Evolutionary conservation across 23 red algal species (phyloP).

Genomic region (Gracilaria caudata): DNA sequence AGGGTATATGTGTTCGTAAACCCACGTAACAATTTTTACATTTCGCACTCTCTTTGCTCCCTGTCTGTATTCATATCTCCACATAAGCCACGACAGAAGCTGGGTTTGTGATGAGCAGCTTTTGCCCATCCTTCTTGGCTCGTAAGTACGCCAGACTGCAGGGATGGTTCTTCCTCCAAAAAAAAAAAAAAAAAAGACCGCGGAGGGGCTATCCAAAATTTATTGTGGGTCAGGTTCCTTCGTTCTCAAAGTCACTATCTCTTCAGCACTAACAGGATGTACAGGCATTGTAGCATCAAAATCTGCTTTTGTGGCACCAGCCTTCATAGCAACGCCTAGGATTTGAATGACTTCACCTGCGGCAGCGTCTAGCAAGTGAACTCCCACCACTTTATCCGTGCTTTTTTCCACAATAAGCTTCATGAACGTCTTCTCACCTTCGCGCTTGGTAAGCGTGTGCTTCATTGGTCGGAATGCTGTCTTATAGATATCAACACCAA

Average conservation of each 20-base stretch:
- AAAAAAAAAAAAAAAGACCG: no score
- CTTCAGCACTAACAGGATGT: conserved; percentile 94
- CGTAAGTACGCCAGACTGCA: no score
- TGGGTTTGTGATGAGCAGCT: no score
- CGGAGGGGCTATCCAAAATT: background rate
- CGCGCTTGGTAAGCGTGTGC: conserved; percentile 84
- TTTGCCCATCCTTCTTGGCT: no score
- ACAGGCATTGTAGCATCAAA: conserved; percentile 97
- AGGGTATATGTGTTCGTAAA: background rate
- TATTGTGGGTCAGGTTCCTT: conserved; percentile 57
- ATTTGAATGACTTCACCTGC: conserved; percentile 94
- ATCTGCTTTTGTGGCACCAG: conserved; percentile 91
- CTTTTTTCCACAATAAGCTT: conserved; percentile 91
- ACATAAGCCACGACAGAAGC: no score
- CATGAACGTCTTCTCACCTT: conserved; percentile 81
- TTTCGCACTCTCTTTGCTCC: no score
- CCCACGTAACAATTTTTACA: background rate
- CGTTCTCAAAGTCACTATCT: conserved; percentile 91
- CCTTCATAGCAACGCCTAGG: conserved; percentile 88
- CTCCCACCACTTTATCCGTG: conserved; percentile 87
- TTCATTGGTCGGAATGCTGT: conserved; percentile 90
- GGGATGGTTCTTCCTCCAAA: no score
- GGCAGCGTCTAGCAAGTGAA: conserved; percentile 84
- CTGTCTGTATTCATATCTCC: no score
- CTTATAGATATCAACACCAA: conserved; percentile 87